A percentile compares a stretch with the other conserved stretches of the same genome.
These are phyloP conservation scores for Papiliotrema nemorosa DNA, from an alignment of 1,284 basidiomycete genomes.

Conservation along the genomic window DNA sequence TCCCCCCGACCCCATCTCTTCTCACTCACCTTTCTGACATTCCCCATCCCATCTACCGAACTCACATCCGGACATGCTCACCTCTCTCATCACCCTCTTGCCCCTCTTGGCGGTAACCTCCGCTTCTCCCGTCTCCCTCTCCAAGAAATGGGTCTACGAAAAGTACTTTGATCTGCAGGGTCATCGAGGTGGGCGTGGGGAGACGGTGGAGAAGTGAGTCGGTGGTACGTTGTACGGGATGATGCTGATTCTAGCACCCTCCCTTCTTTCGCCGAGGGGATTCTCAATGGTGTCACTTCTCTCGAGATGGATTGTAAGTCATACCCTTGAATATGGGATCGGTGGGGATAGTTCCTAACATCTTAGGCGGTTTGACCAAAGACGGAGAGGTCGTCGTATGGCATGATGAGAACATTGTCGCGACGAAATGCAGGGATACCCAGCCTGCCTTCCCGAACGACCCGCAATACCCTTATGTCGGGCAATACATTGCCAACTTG, in stretches of 20 bases:
- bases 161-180: constrained; percentile 54
- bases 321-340: too few relatives aligned
- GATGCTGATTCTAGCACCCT: constrained; percentile 13
- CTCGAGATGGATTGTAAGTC: constrained; percentile 61
- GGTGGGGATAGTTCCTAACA: too few relatives aligned
- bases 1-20: not conserved
- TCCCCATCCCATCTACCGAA: too few relatives aligned
- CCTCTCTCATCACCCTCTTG: not conserved
- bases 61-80: not conserved
- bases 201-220: constrained; percentile 37
- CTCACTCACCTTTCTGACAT: not conserved
- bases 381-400: constrained; percentile 71
- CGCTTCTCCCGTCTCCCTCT: not conserved
- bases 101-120: not conserved
- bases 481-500: constrained; percentile 69
- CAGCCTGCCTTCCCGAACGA: constrained; percentile 49
- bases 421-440: constrained; percentile 66
- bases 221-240: not conserved
- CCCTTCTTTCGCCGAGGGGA: constrained; percentile 55
- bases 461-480: constrained; percentile 52
- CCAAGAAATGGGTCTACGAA: constrained; percentile 25
- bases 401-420: constrained; percentile 66
- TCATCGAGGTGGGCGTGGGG: constrained; percentile 72
- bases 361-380: constrained; percentile 45
- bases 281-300: constrained; percentile 68